Evolutionary conservation across 2,329 filamentous ascomycete species (phyloP).

Genomic region (Botryotinia calthae): DNA sequence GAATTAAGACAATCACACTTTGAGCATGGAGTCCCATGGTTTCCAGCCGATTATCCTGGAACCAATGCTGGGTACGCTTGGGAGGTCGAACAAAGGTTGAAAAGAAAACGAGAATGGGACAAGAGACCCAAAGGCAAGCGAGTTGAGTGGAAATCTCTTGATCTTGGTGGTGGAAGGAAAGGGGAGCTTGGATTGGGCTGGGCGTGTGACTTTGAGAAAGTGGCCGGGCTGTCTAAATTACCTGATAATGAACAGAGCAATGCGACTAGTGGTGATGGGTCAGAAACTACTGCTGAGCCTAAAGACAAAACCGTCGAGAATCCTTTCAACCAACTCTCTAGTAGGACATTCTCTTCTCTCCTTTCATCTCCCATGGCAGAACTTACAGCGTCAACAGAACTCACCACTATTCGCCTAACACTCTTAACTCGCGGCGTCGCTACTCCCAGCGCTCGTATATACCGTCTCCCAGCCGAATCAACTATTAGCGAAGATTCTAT

Average conservation of each 20-base stretch:
- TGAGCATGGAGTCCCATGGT: constrained; percentile 75
- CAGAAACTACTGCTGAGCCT: neutral
- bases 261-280: neutral
- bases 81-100: constrained; percentile 65
- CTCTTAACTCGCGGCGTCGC: constrained; percentile 70
- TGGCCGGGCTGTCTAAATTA: constrained; percentile 23
- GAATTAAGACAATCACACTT: constrained; percentile 79
- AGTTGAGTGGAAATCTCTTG: constrained; percentile 68
- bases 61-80: constrained; percentile 76
- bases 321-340: constrained; percentile 27
- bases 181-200: constrained; percentile 83
- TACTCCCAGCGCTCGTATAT: constrained; percentile 73
- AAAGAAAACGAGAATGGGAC: constrained; percentile 65
- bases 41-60: constrained; percentile 79
- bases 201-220: constrained; percentile 74
- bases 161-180: constrained; percentile 69
- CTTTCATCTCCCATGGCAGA: constrained; percentile 30
- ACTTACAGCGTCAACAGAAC: constrained; percentile 40
- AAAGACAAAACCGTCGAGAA: neutral
- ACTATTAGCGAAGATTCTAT: constrained; percentile 41
- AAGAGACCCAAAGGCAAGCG: constrained; percentile 79
- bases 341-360: constrained; percentile 28
- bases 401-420: constrained; percentile 64
- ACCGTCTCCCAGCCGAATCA: constrained; percentile 61
- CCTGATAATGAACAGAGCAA: constrained; percentile 20